phyloP scores from a whole-genome alignment of 2,329 filamentous ascomycete genomes.

The Lachnellula cervina region DNA sequence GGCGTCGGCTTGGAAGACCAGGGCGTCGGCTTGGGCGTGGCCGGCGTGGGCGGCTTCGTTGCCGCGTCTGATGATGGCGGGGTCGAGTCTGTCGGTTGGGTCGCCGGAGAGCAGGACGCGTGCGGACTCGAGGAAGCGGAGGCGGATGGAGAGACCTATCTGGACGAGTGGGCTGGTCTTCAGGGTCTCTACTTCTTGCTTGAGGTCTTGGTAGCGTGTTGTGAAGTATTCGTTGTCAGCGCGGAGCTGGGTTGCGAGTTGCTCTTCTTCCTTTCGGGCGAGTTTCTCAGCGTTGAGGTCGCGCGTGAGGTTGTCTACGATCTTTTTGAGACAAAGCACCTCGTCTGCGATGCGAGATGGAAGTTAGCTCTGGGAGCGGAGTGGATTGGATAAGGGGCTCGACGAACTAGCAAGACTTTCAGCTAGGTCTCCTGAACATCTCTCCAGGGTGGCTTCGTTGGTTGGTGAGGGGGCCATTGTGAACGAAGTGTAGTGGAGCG shows the following conservation, averaged over 20 bases:
- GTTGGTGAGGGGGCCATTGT: too few species aligned
- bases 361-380: too few species aligned
- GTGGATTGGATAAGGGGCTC: too few species aligned
- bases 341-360: neutral
- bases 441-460: too few species aligned
- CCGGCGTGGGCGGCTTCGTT: neutral
- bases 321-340: neutral
- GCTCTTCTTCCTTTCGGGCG: neutral
- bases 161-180: neutral
- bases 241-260: neutral
- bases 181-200: neutral
- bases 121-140: neutral
- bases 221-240: neutral
- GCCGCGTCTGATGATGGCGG: neutral
- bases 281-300: neutral
- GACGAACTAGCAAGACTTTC: too few species aligned
- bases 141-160: neutral
- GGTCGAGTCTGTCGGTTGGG: neutral
- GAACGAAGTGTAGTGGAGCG: too few species aligned
- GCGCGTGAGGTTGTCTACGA: neutral
- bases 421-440: too few species aligned
- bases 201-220: neutral
- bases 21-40: neutral
- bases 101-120: neutral
- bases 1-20: neutral